A percentile compares a stretch with the other conserved stretches of the same genome.
Evolutionary conservation across 768 basidiomycete genomes (phyloP).

Genomic region (Collybia sp.): DNA sequence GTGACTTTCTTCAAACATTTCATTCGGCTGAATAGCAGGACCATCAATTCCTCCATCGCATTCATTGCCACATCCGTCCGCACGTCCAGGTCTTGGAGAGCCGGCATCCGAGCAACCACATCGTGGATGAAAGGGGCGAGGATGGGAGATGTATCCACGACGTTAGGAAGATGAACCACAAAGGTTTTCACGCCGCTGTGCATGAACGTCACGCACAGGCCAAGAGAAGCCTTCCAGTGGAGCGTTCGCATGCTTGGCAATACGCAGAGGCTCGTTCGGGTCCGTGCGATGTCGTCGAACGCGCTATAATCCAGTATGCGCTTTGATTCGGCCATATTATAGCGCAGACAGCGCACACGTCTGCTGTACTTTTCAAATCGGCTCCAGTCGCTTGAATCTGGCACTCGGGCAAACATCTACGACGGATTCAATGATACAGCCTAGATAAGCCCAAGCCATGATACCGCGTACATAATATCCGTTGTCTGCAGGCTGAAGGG

Average conservation of each 20-base stretch:
- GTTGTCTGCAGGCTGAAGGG: constrained; percentile 22
- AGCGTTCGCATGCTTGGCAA: constrained; percentile 52
- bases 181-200: constrained; percentile 42
- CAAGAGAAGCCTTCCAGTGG: constrained; percentile 35
- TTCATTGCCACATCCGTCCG: constrained; percentile 34
- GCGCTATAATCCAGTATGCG: constrained; percentile 25
- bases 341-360: constrained; percentile 38
- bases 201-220: constrained; percentile 49
- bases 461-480: constrained; percentile 22
- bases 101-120: constrained; percentile 32
- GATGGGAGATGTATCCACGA: constrained; percentile 6
- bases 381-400: constrained; percentile 47
- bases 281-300: constrained; percentile 54
- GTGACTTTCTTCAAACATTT: constrained; percentile 39
- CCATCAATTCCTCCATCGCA: constrained; percentile 35
- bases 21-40: constrained; percentile 33
- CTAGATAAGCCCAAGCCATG: background rate
- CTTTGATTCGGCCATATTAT: constrained; percentile 11
- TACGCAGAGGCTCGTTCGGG: constrained; percentile 46
- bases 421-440: constrained; percentile 1
- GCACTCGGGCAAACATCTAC: constrained; percentile 37
- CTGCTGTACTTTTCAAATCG: constrained; percentile 50
- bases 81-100: constrained; percentile 40
- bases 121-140: constrained; percentile 27
- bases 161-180: constrained; percentile 18